Conservation (phyloP, 1,284 basidiomycete genomes). For the Moesziomyces parantarcticus region DNA sequence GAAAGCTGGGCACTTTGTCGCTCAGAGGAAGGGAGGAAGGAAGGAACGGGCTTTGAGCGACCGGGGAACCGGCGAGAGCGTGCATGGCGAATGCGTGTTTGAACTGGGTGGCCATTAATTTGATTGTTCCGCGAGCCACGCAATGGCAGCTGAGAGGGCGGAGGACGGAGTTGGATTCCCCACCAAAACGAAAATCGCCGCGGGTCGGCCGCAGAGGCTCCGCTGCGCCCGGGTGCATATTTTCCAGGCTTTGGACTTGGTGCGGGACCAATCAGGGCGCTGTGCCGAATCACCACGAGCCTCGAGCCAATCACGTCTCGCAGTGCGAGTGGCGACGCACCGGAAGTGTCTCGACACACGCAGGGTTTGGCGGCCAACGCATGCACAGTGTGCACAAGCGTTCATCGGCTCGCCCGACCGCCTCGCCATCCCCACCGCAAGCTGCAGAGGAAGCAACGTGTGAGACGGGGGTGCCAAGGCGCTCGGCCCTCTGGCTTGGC, state of each 20-base stretch:
- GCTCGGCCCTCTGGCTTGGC: background rate
- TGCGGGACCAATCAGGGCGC: background rate
- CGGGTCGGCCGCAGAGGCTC: background rate
- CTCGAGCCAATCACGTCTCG: background rate
- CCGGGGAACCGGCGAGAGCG: background rate
- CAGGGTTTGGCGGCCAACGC: background rate
- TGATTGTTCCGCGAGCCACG: background rate
- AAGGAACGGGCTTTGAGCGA: background rate
- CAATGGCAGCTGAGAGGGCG: background rate
- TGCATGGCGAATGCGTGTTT: background rate
- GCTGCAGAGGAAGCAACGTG: background rate
- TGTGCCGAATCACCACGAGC: background rate
- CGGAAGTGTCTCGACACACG: background rate
- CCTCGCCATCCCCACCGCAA: background rate
- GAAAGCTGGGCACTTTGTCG: background rate
- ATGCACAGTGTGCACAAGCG: background rate
- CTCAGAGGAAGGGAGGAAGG: too few species aligned
- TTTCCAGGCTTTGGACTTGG: background rate
- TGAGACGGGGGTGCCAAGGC: background rate
- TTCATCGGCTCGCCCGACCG: background rate
- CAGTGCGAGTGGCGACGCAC: background rate
- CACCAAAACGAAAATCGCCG: background rate
- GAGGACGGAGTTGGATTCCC: background rate
- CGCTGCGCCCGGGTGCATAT: background rate
- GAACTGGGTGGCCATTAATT: background rate